These are phyloP conservation scores for Rhizoctonia solani DNA, from an alignment of 1,284 basidiomycete species.

Conservation along the genomic window DNA sequence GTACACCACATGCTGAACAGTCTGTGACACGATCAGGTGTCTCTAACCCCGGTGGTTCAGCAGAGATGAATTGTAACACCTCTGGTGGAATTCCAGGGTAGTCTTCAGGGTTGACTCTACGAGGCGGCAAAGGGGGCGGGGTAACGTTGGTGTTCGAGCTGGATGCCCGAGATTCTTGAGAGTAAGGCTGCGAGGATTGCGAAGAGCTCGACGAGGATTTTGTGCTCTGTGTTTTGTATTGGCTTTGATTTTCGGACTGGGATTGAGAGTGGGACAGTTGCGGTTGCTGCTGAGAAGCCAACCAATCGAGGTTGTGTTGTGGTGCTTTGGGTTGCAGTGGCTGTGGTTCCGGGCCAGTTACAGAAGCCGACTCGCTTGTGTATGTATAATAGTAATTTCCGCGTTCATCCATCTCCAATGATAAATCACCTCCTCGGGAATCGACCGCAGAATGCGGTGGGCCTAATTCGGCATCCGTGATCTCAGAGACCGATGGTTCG, in stretches of 20 bases:
- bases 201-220: constrained; percentile 1
- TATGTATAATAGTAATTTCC: constrained; percentile 79
- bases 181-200: constrained; percentile 37
- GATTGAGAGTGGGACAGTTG: no score
- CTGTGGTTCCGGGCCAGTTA: constrained; percentile 45
- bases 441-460: constrained; percentile 49
- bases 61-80: constrained; percentile 56
- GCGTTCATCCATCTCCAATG: constrained; percentile 63
- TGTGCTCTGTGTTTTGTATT: constrained; percentile 12
- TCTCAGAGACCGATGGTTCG: constrained; percentile 54
- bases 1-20: constrained; percentile 76
- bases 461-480: neutral
- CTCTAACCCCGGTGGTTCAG: constrained; percentile 46
- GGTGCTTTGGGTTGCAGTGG: constrained; percentile 48
- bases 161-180: constrained; percentile 25
- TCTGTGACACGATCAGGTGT: constrained; percentile 69
- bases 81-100: constrained; percentile 55
- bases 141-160: constrained; percentile 19
- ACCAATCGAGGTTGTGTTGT: constrained; percentile 51
- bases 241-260: no score
- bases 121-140: constrained; percentile 41
- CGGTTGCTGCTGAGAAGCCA: constrained; percentile 39
- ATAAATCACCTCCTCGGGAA: constrained; percentile 55
- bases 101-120: constrained; percentile 36
- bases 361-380: constrained; percentile 49